Conservation (phyloP, 2,329 filamentous ascomycete genomes). For the Escovopsis sp. region DNA sequence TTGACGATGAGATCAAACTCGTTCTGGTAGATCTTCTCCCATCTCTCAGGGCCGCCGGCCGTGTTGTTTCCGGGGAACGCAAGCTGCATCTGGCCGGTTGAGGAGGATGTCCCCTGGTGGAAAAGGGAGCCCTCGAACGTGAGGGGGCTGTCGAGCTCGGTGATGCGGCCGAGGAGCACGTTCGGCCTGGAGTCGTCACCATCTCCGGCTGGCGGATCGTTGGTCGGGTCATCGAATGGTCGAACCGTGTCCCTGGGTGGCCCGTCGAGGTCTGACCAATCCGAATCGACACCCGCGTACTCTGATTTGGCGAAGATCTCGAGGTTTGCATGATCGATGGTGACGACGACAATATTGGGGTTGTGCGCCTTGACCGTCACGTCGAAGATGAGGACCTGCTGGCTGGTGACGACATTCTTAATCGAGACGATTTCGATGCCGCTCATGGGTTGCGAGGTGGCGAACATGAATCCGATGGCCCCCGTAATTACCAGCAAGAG, state of each 20-base stretch:
- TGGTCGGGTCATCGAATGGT: constrained; percentile 17
- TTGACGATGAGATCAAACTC: constrained; percentile 89
- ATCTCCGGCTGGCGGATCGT: constrained; percentile 31
- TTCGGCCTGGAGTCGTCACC: constrained; percentile 51
- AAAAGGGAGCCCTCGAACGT: constrained; percentile 85
- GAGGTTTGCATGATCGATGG: constrained; percentile 73
- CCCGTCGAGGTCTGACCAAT: constrained; percentile 37
- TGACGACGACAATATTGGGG: constrained; percentile 81
- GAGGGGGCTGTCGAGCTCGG: constrained; percentile 73
- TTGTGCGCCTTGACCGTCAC: constrained; percentile 78
- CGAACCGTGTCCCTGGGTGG: constrained; percentile 13
- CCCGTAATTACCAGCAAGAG: constrained; percentile 71
- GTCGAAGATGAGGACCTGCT: constrained; percentile 92
- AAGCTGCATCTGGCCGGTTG: constrained; percentile 72
- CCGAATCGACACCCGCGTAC: constrained; percentile 57
- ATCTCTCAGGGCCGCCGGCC: constrained; percentile 68
- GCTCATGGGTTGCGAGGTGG: constrained; percentile 74
- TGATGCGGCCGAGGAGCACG: constrained; percentile 82
- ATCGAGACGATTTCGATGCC: constrained; percentile 69
- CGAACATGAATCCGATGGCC: constrained; percentile 76
- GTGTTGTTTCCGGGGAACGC: constrained; percentile 77
- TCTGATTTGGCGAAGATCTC: constrained; percentile 92
- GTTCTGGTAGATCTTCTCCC: constrained; percentile 81
- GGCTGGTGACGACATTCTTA: constrained; percentile 79
- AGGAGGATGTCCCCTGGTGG: constrained; percentile 54